Base-by-base conservation (phyloP, 192 early-diverging fungal genomes). In the Podila epigama region DNA sequence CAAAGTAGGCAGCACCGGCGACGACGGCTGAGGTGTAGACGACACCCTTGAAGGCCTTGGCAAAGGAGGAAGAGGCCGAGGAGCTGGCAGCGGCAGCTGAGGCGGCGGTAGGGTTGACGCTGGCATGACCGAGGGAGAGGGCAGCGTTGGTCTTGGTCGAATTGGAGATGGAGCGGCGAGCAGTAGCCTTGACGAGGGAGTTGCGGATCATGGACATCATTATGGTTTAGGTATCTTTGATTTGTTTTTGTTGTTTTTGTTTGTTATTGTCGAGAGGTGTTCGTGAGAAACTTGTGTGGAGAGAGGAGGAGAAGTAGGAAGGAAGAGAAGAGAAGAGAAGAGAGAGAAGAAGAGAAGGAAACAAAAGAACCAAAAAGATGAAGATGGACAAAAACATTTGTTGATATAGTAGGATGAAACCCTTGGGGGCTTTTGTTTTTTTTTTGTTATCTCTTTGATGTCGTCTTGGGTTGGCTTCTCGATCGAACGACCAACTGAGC, bases 181-280 rank as follows among this genome's bases (percentile, higher is more conserved):
- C 36, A 35, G 34, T 33, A 15, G 59, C 39, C 59, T 55, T 70
- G 50, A 53, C 18, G 34, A 29, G 35, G 15, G 68, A 37, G 54
- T 35, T 36, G 22, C 68, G 68, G 25, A 70, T 63, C n/a, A 34
- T 63, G 52, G 68, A 63, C 52, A 70, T 70, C 68, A 70, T 70
- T 60, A 22, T 48, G 44, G 44, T 18, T 48, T 48, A 48, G 44
- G 44, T 48, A 22, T n/a, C n/a, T n/a, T n/a, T n/a, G n/a, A n/a
- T n/a, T n/a, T n/a, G n/a, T n/a, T n/a, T n/a, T n/a, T n/a, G n/a
- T n/a, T n/a, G n/a, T n/a, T n/a, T n/a, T n/a, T n/a, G n/a, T n/a
- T n/a, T n/a, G n/a, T n/a, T n/a, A n/a, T n/a, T n/a, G n/a, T n/a
- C n/a, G 41, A 44, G 41, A 22, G 44, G 9, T 11, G n/a, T 22